Conservation (phyloP, 73 alveolate species). For the Tetrahymena thermophila region DNA sequence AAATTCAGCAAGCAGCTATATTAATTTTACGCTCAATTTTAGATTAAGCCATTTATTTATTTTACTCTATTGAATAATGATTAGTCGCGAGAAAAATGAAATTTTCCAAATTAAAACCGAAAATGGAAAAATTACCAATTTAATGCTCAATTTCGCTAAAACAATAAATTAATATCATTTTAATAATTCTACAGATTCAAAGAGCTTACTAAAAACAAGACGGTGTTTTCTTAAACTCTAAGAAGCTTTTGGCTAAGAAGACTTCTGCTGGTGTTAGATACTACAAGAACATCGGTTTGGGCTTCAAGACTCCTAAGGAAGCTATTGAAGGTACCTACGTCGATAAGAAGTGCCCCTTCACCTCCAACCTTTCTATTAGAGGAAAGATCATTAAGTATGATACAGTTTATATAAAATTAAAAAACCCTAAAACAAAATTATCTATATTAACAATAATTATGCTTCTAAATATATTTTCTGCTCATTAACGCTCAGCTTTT, state of each 20-base stretch:
- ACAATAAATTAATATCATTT: background rate
- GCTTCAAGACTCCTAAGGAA: conserved; percentile 92
- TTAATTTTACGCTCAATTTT: background rate
- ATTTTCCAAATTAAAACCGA: background rate
- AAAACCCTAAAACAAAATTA: background rate
- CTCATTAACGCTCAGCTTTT: background rate
- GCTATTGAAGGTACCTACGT: conserved; percentile 88
- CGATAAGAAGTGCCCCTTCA: conserved; percentile 99
- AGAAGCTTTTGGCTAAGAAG: conserved; percentile 73
- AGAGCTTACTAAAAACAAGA: conserved; percentile 84
- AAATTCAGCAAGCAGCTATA: conserved; percentile 1
- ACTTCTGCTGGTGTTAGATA: conserved; percentile 85
- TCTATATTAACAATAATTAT: background rate
- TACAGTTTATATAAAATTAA: background rate
- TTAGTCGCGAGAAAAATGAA: background rate
- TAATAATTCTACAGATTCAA: conserved; percentile 49
- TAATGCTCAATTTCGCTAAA: conserved; percentile 1
- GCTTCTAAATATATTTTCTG: background rate
- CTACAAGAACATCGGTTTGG: conserved; percentile 96
- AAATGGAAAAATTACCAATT: background rate
- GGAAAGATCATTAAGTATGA: conserved; percentile 85
- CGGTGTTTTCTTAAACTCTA: conserved; percentile 75
- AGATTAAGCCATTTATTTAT: background rate
- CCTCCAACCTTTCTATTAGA: conserved; percentile 87
- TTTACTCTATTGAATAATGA: background rate